phyloP scores from a whole-genome alignment of 768 basidiomycete species.

The Lactarius indigo region DNA sequence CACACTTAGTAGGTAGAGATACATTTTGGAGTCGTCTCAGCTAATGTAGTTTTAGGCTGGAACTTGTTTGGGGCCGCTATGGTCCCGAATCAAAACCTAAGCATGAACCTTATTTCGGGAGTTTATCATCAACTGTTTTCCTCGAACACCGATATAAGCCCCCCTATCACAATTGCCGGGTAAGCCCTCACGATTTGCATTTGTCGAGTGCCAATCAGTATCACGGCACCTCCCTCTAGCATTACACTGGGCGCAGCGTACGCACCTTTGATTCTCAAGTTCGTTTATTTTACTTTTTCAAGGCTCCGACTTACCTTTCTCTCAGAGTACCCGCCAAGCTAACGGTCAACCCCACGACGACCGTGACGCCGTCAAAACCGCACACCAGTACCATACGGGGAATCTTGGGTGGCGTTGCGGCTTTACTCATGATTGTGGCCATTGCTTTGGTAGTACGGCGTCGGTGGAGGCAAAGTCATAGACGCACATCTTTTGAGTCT shows the following conservation, averaged over 20 bases:
- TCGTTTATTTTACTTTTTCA: background rate
- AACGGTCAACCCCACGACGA: background rate
- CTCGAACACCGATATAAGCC: no score
- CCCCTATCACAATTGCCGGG: no score
- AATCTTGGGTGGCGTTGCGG: slow-evolving; percentile 10
- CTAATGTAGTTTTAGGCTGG: slow-evolving; percentile 9
- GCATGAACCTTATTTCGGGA: slow-evolving; percentile 10
- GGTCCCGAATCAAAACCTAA: background rate
- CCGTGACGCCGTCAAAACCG: background rate
- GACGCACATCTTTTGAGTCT: background rate
- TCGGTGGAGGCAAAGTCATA: background rate
- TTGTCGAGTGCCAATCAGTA: background rate
- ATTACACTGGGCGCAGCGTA: slow-evolving; percentile 27
- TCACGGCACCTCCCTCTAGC: background rate
- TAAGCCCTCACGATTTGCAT: no score
- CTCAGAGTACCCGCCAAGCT: slow-evolving; percentile 2
- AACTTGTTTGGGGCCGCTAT: slow-evolving; percentile 19
- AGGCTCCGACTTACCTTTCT: background rate
- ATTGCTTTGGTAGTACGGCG: background rate
- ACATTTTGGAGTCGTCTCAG: background rate
- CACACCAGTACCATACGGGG: slow-evolving; percentile 5
- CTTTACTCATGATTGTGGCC: background rate
- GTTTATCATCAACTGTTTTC: no score
- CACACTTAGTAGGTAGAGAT: background rate
- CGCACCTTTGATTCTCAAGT: slow-evolving; percentile 27